These are phyloP conservation scores for Entonaema liquescens DNA, from an alignment of 495 filamentous ascomycete species.

Conservation along the genomic window DNA sequence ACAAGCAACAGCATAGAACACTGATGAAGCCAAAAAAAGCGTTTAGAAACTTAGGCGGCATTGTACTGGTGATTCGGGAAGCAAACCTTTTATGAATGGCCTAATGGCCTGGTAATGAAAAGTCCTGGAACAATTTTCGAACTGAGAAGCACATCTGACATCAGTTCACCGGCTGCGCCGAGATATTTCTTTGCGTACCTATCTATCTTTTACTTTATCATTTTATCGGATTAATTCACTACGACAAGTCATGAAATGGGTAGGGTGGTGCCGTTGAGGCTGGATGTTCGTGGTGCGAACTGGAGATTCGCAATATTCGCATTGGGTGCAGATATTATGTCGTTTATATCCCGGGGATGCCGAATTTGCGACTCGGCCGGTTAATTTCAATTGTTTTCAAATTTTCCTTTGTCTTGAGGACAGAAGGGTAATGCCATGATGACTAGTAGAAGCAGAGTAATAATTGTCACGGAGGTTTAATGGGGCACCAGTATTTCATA, in stretches of 20 bases:
- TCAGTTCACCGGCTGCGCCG: conserved; percentile 13
- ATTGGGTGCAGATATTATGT: conserved; percentile 27
- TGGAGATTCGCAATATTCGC: conserved; percentile 16
- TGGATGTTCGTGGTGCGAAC: conserved; percentile 22
- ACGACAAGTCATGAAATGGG: conserved; percentile 25
- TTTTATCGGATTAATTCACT: not conserved
- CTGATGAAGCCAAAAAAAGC: conserved; percentile 23
- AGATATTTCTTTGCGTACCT: conserved; percentile 13
- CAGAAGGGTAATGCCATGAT: conserved; percentile 4
- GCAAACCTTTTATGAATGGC: conserved; percentile 28
- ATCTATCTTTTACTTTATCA: not conserved
- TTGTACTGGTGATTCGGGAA: conserved; percentile 30
- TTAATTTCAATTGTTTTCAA: not conserved
- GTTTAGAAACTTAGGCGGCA: conserved; percentile 18
- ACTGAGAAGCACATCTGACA: conserved; percentile 23
- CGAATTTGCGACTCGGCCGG: not conserved
- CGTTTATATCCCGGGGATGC: conserved; percentile 3
- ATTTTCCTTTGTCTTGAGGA: not conserved
- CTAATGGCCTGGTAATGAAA: conserved; percentile 33
- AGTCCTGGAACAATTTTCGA: conserved; percentile 16
- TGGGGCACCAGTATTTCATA: conserved; percentile 5
- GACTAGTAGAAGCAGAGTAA: not conserved
- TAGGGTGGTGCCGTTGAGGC: conserved; percentile 31
- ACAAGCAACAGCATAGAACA: conserved; percentile 18
- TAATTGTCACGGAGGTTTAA: conserved; percentile 19